Percentiles rank a stretch among this genome's conserved stretches.
These are phyloP conservation scores for Vitis amurensis DNA, from an alignment of 164 flowering plant species.

Conservation along the genomic window DNA sequence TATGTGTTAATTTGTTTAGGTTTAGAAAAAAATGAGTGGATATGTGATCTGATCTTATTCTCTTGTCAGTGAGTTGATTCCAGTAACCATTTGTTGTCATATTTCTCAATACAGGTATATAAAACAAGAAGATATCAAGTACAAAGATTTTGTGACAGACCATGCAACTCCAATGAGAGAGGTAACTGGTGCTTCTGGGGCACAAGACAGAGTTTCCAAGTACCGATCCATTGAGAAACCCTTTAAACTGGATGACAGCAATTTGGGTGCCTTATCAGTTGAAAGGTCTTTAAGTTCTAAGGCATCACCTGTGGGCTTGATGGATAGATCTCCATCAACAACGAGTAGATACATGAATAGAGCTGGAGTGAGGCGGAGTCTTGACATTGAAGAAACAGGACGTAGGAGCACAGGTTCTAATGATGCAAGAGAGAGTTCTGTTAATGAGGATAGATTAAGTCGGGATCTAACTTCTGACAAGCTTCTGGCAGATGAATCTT, in stretches of 20 bases:
- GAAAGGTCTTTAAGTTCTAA: constrained; percentile 55
- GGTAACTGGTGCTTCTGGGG: constrained; percentile 18
- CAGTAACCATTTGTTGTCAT: neutral
- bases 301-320: constrained; percentile 45
- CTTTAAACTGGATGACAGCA: constrained; percentile 20
- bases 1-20: too few species aligned
- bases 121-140: constrained; percentile 23
- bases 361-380: constrained; percentile 41
- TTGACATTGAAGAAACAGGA: constrained; percentile 69
- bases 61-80: neutral
- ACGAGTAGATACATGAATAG: constrained; percentile 47
- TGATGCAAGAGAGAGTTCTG: constrained; percentile 50
- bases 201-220: constrained; percentile 24
- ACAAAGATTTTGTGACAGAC: constrained; percentile 21
- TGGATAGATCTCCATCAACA: constrained; percentile 73
- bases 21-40: too few species aligned
- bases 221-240: constrained; percentile 24
- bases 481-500: constrained; percentile 39
- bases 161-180: constrained; percentile 25
- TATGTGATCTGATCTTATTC: neutral
- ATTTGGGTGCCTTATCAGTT: constrained; percentile 33
- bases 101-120: constrained; percentile 14
- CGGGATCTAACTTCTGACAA: constrained; percentile 48
- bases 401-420: constrained; percentile 48
- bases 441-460: constrained; percentile 47